These are phyloP conservation scores for Sutorius eximius DNA, from an alignment of 1,284 basidiomycete species.

Conservation along the genomic window DNA sequence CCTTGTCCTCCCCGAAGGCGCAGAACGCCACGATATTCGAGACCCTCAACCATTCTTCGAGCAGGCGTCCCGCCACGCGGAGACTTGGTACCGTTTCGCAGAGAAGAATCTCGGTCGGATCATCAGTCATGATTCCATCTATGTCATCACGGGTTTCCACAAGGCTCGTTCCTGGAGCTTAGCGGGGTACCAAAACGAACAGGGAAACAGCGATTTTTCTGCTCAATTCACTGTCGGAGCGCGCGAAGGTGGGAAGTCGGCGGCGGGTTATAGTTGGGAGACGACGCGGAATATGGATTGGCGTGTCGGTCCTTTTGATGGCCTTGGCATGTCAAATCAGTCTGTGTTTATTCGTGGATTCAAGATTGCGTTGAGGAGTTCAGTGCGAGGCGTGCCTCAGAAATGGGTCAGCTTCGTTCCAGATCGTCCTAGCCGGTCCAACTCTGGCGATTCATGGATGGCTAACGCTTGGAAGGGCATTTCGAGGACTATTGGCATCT, in stretches of 20 bases:
- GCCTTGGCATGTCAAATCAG: conserved; percentile 16
- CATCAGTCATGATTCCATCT: conserved; percentile 26
- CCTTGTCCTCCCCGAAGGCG: conserved; percentile 30
- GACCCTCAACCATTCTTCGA: conserved; percentile 16
- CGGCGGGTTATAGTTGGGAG: conserved; percentile 17
- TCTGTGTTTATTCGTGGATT: conserved; percentile 29
- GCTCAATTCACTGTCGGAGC: conserved; percentile 18
- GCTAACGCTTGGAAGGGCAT: conserved; percentile 20
- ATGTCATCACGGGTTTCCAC: conserved; percentile 28
- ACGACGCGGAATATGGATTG: conserved; percentile 17
- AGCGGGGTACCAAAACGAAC: conserved; percentile 21
- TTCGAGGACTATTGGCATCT: conserved; percentile 16
- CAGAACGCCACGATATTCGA: conserved; percentile 22
- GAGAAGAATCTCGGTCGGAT: conserved; percentile 22
- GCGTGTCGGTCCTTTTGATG: conserved; percentile 18
- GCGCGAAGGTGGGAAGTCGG: conserved; percentile 2
- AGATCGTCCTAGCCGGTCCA: neutral
- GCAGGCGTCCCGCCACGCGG: conserved; percentile 21
- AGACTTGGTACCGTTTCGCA: conserved; percentile 28
- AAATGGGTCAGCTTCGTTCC: conserved; percentile 20
- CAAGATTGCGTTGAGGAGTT: conserved; percentile 27
- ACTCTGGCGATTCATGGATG: conserved; percentile 20
- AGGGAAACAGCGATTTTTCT: conserved; percentile 4
- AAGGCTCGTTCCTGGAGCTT: conserved; percentile 26
- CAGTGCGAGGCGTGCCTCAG: conserved; percentile 22